These are phyloP conservation scores for Oryza nivara DNA, from an alignment of 176 grass and related monocot genomes.

Conservation along the genomic window DNA sequence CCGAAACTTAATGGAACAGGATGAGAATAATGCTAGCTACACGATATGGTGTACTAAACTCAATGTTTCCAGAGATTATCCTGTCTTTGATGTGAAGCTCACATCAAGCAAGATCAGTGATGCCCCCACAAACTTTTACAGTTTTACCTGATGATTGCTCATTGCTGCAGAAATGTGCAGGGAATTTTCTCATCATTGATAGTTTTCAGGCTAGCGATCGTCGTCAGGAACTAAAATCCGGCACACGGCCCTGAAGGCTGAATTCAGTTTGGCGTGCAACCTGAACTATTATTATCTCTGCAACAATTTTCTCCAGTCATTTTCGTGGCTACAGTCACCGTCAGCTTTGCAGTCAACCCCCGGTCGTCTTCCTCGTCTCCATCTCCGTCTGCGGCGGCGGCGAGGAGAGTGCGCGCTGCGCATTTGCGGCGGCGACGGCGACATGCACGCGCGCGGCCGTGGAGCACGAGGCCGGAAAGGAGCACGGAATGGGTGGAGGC, in stretches of 20 bases:
- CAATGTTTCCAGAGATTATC: background rate
- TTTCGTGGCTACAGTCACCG: background rate
- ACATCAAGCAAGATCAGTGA: constrained; percentile 12
- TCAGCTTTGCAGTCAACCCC: background rate
- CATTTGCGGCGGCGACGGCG: background rate
- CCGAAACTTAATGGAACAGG: constrained; percentile 24
- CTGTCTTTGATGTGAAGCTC: constrained; percentile 24
- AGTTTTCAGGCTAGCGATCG: background rate
- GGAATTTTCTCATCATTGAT: background rate
- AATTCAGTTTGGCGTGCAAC: constrained; percentile 17
- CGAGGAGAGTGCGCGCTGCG: background rate
- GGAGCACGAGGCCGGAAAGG: background rate
- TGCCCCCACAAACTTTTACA: background rate
- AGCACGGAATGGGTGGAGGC: background rate
- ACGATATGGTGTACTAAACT: background rate
- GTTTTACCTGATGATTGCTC: background rate
- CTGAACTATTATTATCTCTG: background rate
- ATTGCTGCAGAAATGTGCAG: background rate
- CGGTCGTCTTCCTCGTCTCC: background rate
- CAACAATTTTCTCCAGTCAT: constrained; percentile 7
- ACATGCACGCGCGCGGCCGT: background rate
- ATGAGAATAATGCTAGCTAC: background rate
- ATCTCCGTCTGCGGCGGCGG: background rate
- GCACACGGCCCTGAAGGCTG: background rate
- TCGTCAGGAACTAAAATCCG: background rate